Conservation (phyloP, 257 asterid species). For the Scutellaria barbata region DNA sequence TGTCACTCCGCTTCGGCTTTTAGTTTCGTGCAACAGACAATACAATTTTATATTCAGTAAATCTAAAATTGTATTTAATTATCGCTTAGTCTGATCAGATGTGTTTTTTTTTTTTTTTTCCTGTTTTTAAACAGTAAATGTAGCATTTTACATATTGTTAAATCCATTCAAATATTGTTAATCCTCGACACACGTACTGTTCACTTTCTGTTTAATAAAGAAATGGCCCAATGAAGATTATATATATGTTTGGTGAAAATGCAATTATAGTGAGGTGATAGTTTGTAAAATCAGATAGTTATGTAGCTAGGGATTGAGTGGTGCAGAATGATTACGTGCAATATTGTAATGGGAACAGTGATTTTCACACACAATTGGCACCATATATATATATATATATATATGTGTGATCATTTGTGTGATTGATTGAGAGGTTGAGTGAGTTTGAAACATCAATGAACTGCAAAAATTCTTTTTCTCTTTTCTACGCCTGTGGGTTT, state of each 20-base stretch:
- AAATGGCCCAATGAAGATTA: no score
- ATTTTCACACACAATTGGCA: slow-evolving; percentile 5
- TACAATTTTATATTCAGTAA: background rate
- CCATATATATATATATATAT: background rate
- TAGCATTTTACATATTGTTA: no score
- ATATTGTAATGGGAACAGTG: slow-evolving; percentile 37
- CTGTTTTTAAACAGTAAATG: no score
- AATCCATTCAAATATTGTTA: background rate
- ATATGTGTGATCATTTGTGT: slow-evolving; percentile 10
- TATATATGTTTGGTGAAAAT: no score
- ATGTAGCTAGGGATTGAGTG: slow-evolving; percentile 40
- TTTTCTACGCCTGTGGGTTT: slow-evolving; percentile 21
- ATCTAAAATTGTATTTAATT: background rate
- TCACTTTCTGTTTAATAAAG: no score
- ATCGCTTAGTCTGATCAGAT: no score
- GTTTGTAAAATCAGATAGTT: no score
- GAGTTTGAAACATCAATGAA: slow-evolving; percentile 45
- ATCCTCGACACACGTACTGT: background rate
- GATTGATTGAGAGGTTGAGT: slow-evolving; percentile 48
- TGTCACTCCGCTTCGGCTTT: slow-evolving; percentile 47
- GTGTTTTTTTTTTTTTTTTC: no score
- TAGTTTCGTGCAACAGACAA: slow-evolving; percentile 27
- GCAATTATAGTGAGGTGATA: no score
- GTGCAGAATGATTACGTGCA: slow-evolving; percentile 52
- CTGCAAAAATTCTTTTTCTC: slow-evolving; percentile 41